phyloP scores from a whole-genome alignment of 2,329 filamentous ascomycete genomes.

The Aspergillus sp. region DNA sequence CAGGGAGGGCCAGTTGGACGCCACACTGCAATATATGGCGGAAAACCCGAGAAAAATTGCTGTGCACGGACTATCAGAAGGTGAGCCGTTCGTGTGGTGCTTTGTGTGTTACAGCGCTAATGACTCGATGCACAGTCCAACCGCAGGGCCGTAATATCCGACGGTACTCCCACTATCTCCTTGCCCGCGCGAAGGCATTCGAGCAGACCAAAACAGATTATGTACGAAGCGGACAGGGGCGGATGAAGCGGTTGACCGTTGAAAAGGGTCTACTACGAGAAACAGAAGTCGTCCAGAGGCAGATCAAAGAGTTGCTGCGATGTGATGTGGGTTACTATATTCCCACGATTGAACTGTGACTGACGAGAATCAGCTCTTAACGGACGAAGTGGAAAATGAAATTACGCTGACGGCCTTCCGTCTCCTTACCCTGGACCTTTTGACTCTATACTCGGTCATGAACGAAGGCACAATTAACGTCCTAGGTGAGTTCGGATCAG shows the following conservation, averaged over 20 bases:
- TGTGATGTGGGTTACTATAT: constrained; percentile 69
- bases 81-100: constrained; percentile 52
- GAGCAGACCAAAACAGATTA: constrained; percentile 85
- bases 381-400: constrained; percentile 89
- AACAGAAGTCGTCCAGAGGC: constrained; percentile 84
- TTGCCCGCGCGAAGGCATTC: constrained; percentile 77
- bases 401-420: constrained; percentile 94
- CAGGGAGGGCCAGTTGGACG: constrained; percentile 85
- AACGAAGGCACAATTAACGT: constrained; percentile 98
- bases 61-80: constrained; percentile 88
- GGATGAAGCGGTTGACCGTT: constrained; percentile 80
- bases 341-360: not conserved
- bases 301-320: constrained; percentile 80
- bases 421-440: constrained; percentile 81
- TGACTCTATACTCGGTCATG: constrained; percentile 89
- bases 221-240: constrained; percentile 77
- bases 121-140: constrained; percentile 63
- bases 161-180: constrained; percentile 84
- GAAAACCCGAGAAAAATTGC: constrained; percentile 80
- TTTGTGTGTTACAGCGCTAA: constrained; percentile 35
- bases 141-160: constrained; percentile 93
- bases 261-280: constrained; percentile 91
- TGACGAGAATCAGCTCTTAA: constrained; percentile 65
- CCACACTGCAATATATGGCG: constrained; percentile 80
- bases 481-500: constrained; percentile 61